Evolutionary conservation across 257 asterid species (phyloP), one percentile per base, ranked within the genome.

Genomic region (Solanum okadae): DNA sequence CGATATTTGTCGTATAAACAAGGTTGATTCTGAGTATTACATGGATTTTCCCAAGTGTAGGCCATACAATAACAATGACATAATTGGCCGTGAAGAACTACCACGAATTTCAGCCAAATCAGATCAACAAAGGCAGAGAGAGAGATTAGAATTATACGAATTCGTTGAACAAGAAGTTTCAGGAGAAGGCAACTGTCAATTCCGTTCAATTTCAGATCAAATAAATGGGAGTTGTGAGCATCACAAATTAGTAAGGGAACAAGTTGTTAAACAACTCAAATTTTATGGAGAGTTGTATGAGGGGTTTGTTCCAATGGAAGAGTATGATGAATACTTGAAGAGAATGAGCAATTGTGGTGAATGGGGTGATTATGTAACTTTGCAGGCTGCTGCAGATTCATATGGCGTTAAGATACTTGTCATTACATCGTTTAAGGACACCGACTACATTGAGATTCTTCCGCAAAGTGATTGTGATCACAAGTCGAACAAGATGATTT

Each of bases 321-420:
- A 87, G 71, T 96, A 91, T 79, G 89, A 81, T 46, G 98, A 94
- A 34, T 96, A 96, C 93, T 67, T 96, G 90, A 90, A 90, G 94
- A 92, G 90, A 88, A 95, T 96, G 90, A 92, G 93, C 94, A 94
- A 91, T 91, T 87, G 87, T 25, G 98, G 98, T 42, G 99, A 96
- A 93, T 96, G 99, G 99, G 99, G 99, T 10, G 98, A 96, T 90
- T 98, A 96, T 86, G 90, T 95, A 90, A 96, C 99, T 16, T 89
- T 96, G 91, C 98, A 95, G 90, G 99, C 98, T n/a, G 98, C 98
- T 52, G 95, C 98, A 71, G 99, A 96, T 92, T 70, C 37, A 70
- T 96, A 89, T 85, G 99, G 98, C 31, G 83, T 95, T 88, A 95
- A 94, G 95, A 92, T 96, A 83, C 91, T 94, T 88, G 92, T 96